phyloP scores from a whole-genome alignment of 1,139 yeast species.

The Geotrichum candidum region DNA sequence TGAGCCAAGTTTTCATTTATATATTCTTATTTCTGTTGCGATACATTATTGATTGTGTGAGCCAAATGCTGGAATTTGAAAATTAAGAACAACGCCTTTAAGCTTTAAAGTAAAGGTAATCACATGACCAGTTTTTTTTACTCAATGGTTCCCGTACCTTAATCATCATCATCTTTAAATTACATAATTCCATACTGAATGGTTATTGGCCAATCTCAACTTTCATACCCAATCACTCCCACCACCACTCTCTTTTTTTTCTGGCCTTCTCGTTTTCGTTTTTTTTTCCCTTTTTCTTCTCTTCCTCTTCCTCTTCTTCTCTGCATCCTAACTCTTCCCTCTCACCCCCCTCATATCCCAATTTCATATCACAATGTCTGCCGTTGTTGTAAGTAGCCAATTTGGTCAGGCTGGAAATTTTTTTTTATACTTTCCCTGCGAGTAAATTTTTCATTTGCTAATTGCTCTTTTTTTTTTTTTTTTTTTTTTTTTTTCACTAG shows the following conservation, averaged over 20 bases:
- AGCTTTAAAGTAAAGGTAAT: background rate
- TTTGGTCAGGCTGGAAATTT: background rate
- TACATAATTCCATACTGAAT: background rate
- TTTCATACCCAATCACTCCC: background rate
- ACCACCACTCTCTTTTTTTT: background rate
- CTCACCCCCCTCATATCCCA: background rate
- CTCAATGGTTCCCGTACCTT: background rate
- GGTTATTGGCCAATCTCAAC: background rate
- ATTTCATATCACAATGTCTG: conserved; percentile 12
- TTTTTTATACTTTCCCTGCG: background rate
- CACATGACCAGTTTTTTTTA: background rate
- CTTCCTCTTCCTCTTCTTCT: conserved; percentile 3
- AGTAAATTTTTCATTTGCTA: background rate
- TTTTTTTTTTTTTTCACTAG: conserved; percentile 15
- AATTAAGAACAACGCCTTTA: too few relatives aligned
- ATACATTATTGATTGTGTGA: too few relatives aligned
- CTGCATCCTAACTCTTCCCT: conserved; percentile 7
- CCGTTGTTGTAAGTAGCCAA: conserved; percentile 15
- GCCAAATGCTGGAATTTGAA: too few relatives aligned
- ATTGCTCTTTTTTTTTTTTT: background rate
- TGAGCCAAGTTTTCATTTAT: background rate
- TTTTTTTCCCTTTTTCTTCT: conserved; percentile 6
- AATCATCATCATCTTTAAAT: background rate
- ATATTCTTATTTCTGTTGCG: background rate
- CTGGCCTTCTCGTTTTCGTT: background rate